Evolutionary conservation across 306 rosid species (phyloP).

Genomic region (Aeschynomene evenia): DNA sequence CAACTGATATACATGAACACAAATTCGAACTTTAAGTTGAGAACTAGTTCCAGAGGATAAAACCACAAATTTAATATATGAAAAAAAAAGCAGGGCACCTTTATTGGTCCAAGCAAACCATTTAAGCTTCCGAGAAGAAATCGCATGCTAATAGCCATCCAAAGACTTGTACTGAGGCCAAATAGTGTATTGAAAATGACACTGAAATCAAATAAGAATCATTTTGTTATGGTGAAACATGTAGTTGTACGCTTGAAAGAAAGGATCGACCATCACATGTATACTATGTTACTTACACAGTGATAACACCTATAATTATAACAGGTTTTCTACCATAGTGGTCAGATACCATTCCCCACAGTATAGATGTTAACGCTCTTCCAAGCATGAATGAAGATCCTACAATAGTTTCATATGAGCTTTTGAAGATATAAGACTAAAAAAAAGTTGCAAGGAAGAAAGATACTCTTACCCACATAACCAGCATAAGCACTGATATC

Average conservation of each 20-base stretch:
- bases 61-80: not conserved
- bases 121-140: constrained; percentile 83
- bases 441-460: not conserved
- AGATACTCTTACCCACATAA: constrained; percentile 57
- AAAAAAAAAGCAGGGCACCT: constrained; percentile 40
- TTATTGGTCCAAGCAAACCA: constrained; percentile 87
- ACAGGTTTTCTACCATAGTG: constrained; percentile 88
- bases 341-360: constrained; percentile 86
- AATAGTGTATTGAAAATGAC: constrained; percentile 76
- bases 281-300: constrained; percentile 72
- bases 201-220: constrained; percentile 38
- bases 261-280: not conserved
- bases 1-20: not conserved
- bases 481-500: constrained; percentile 80
- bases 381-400: constrained; percentile 89
- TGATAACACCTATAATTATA: constrained; percentile 53
- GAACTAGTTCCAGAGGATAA: not conserved
- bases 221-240: not conserved
- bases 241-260: not conserved
- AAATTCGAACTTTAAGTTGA: not conserved
- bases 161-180: constrained; percentile 80
- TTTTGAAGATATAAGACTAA: not conserved
- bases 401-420: constrained; percentile 28
- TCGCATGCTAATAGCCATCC: constrained; percentile 80
- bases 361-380: constrained; percentile 67